Evolutionary conservation across 2,329 filamentous ascomycete genomes (phyloP).

Genomic region (Talaromyces sp.): DNA sequence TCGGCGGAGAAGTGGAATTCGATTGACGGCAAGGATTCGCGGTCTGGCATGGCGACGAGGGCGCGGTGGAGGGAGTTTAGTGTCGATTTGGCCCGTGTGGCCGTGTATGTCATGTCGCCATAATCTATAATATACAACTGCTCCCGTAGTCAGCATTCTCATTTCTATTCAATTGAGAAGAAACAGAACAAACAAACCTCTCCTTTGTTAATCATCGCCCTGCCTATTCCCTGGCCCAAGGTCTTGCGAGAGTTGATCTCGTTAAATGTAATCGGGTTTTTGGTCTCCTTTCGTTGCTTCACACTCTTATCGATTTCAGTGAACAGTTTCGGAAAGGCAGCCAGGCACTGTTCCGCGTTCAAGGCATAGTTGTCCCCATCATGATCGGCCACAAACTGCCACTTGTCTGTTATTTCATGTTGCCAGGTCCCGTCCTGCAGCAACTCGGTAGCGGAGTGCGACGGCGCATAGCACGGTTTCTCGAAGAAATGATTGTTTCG

Average conservation of each 20-base stretch:
- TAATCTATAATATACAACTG: conserved; percentile 36
- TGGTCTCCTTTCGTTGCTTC: conserved; percentile 16
- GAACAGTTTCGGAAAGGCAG: conserved; percentile 39
- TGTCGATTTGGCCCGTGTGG: conserved; percentile 37
- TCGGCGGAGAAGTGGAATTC: conserved; percentile 48
- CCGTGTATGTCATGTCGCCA: conserved; percentile 29
- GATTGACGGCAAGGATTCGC: conserved; percentile 41
- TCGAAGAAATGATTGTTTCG: conserved; percentile 11
- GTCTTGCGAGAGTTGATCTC: conserved; percentile 28
- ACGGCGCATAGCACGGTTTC: conserved; percentile 8
- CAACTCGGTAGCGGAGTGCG: conserved; percentile 2
- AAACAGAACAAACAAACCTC: conserved; percentile 24
- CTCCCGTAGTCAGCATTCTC: neutral
- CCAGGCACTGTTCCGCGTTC: conserved; percentile 30
- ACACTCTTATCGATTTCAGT: conserved; percentile 32
- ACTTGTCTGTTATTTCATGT: conserved; percentile 13
- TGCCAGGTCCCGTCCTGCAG: neutral
- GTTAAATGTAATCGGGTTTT: conserved; percentile 25
- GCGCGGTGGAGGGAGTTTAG: conserved; percentile 47
- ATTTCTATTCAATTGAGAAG: neutral
- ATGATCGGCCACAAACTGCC: conserved; percentile 29
- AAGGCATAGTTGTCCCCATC: conserved; percentile 36
- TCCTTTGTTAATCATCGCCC: conserved; percentile 32
- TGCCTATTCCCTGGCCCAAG: conserved; percentile 32
- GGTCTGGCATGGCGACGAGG: conserved; percentile 36